These are phyloP conservation scores for Melaleuca quinquenervia DNA, from an alignment of 345 rosid genomes.

Conservation along the genomic window DNA sequence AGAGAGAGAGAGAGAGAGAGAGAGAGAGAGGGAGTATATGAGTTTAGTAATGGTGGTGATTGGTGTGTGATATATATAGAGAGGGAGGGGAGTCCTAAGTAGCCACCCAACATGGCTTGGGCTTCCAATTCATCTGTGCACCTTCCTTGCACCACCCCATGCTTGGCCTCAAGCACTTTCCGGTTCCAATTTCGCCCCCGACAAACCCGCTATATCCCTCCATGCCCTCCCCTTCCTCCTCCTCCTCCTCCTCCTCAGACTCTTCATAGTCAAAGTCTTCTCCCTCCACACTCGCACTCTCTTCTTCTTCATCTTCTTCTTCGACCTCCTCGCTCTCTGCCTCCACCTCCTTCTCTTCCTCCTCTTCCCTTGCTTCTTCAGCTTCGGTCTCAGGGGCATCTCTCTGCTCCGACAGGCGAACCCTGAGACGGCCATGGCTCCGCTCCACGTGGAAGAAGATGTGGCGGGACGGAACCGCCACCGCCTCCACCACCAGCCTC, in stretches of 20 bases:
- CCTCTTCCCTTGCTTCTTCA: not conserved
- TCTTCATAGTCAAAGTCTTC: not conserved
- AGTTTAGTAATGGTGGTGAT: not conserved
- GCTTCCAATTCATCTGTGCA: conserved; percentile 22
- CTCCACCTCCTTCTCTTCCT: not conserved
- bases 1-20: not conserved
- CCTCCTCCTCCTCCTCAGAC: not conserved
- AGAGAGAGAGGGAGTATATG: not conserved
- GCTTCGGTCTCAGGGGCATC: not conserved
- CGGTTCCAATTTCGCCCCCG: conserved; percentile 26
- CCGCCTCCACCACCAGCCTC: conserved; percentile 57
- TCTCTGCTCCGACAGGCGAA: conserved; percentile 13
- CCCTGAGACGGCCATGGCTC: conserved; percentile 55
- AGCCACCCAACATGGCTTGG: conserved; percentile 2
- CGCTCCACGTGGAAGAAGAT: conserved; percentile 51
- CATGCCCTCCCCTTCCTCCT: conserved; percentile 11
- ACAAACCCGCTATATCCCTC: conserved; percentile 4
- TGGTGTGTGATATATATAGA: not conserved
- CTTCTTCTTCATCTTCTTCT: not conserved
- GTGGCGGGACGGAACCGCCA: conserved; percentile 14
- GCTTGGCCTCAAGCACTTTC: conserved; percentile 13
- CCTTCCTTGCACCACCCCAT: conserved; percentile 35
- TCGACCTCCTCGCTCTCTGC: not conserved
- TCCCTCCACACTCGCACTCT: not conserved
- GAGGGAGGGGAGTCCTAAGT: not conserved